Evolutionary conservation across 2,329 filamentous ascomycete species (phyloP).

Genomic region (Aspergillus texensis): DNA sequence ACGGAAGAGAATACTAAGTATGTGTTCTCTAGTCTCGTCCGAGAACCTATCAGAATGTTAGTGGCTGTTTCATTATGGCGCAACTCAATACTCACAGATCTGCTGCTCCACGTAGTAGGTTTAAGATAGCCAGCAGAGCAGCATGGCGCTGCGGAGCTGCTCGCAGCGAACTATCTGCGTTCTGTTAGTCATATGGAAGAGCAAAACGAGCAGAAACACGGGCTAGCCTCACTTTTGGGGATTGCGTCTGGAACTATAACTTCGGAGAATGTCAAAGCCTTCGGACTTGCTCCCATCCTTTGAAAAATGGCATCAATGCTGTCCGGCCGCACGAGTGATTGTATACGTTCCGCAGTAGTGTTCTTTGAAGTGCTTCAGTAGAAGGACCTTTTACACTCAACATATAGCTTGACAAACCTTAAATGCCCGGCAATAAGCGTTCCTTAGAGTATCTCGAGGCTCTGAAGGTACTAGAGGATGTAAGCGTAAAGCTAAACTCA

Average conservation of each 20-base stretch:
- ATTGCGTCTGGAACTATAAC: conserved; percentile 29
- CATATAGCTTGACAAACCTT: conserved; percentile 37
- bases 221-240: conserved; percentile 24
- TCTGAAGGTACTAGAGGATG: conserved; percentile 53
- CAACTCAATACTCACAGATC: conserved; percentile 29
- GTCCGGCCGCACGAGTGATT: conserved; percentile 38
- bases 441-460: conserved; percentile 56
- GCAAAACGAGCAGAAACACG: not conserved
- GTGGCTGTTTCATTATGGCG: conserved; percentile 2
- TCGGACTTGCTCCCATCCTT: conserved; percentile 57
- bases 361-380: conserved; percentile 28
- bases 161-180: conserved; percentile 20
- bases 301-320: conserved; percentile 58
- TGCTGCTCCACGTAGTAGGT: conserved; percentile 35
- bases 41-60: conserved; percentile 34
- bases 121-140: conserved; percentile 37
- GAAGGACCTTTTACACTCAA: not conserved
- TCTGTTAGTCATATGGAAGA: not conserved
- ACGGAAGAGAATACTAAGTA: conserved; percentile 38
- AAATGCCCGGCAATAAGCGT: conserved; percentile 62
- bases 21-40: conserved; percentile 33
- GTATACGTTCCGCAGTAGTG: conserved; percentile 31
- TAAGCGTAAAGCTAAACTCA: conserved; percentile 6
- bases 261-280: conserved; percentile 44
- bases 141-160: conserved; percentile 18